Conservation (phyloP, 805 yeast species). For the Candida coquimbonensis region DNA sequence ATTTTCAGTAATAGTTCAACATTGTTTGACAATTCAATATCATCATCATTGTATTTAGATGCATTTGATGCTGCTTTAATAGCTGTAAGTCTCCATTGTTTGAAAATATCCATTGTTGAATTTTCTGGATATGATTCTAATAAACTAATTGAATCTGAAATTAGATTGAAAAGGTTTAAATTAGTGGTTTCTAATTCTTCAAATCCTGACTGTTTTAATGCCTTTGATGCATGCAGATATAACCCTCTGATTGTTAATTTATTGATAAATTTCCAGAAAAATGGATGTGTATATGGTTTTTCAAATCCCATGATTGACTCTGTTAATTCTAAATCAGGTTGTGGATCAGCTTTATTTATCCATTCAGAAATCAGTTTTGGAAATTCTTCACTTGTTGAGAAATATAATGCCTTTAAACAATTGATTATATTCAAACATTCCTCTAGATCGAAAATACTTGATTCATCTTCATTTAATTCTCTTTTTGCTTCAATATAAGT, state of each 20-base stretch:
- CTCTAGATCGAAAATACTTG: slow-evolving; percentile 31
- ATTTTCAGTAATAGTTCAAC: slow-evolving; percentile 27
- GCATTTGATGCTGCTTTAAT: slow-evolving; percentile 19
- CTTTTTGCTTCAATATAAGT: slow-evolving; percentile 26
- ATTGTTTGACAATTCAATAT: slow-evolving; percentile 17
- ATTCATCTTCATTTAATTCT: slow-evolving; percentile 23
- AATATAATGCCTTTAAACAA: slow-evolving; percentile 49
- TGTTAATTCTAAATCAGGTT: slow-evolving; percentile 48
- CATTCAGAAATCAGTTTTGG: slow-evolving; percentile 44
- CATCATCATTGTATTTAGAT: slow-evolving; percentile 14
- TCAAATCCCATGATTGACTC: slow-evolving; percentile 37
- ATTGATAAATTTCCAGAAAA: slow-evolving; percentile 58
- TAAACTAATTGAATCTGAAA: slow-evolving; percentile 27
- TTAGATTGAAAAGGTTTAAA: slow-evolving; percentile 22
- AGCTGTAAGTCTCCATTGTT: slow-evolving; percentile 31
- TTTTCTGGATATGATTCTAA: slow-evolving; percentile 30
- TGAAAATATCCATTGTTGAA: slow-evolving; percentile 23
- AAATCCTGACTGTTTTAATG: slow-evolving; percentile 38
- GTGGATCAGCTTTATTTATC: slow-evolving; percentile 65
- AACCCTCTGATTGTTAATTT: slow-evolving; percentile 57
- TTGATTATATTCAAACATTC: slow-evolving; percentile 48
- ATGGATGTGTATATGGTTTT: slow-evolving; percentile 40
- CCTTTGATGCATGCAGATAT: slow-evolving; percentile 45
- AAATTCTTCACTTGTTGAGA: slow-evolving; percentile 28
- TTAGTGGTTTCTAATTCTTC: slow-evolving; percentile 27